Evolutionary conservation across 805 yeast genomes (phyloP).

Genomic region (Starmerella powellii): DNA sequence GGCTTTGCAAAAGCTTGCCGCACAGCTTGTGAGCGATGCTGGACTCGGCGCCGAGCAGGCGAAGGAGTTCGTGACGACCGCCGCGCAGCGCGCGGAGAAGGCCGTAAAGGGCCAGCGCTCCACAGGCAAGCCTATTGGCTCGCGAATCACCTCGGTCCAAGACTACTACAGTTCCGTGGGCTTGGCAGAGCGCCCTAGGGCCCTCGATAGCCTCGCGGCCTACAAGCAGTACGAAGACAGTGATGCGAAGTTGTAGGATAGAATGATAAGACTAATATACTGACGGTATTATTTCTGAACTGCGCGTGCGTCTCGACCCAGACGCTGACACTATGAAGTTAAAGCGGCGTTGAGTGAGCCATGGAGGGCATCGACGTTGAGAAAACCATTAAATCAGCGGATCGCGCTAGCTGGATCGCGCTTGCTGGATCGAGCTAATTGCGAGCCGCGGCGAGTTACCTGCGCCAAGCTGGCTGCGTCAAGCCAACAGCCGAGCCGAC

Average conservation of each 20-base stretch:
- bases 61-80: slow-evolving; percentile 24
- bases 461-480: too few relatives aligned
- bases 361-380: too few relatives aligned
- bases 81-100: slow-evolving; percentile 5
- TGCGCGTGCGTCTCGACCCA: too few relatives aligned
- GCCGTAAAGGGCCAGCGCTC: not conserved
- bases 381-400: too few relatives aligned
- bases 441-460: too few relatives aligned
- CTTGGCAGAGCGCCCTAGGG: slow-evolving; percentile 10
- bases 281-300: too few relatives aligned
- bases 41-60: slow-evolving; percentile 21
- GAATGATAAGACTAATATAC: too few relatives aligned
- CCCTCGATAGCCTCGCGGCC: slow-evolving; percentile 5
- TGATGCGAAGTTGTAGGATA: slow-evolving; percentile 11
- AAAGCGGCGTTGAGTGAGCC: too few relatives aligned
- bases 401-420: too few relatives aligned
- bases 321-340: too few relatives aligned
- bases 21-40: slow-evolving; percentile 16
- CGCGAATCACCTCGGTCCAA: slow-evolving; percentile 3
- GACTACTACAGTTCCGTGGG: slow-evolving; percentile 7
- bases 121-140: slow-evolving; percentile 3
- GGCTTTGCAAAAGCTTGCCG: slow-evolving; percentile 14
- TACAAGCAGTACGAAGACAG: slow-evolving; percentile 10
- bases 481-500: too few relatives aligned
- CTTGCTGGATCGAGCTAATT: too few relatives aligned